These are phyloP conservation scores for Luffa aegyptiaca DNA, from an alignment of 306 rosid genomes.

Conservation along the genomic window DNA sequence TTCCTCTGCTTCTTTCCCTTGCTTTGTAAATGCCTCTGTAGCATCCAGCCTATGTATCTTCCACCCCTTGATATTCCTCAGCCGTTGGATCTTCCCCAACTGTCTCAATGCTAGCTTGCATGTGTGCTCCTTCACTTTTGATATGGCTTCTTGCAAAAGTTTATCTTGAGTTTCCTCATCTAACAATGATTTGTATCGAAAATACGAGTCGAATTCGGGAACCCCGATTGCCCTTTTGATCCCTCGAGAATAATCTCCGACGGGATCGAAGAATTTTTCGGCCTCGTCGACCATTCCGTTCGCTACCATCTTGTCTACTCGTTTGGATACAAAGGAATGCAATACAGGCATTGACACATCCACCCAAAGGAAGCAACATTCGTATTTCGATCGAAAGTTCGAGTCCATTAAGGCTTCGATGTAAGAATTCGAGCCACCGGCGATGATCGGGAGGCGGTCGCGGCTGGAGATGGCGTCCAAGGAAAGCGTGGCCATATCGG, in stretches of 20 bases:
- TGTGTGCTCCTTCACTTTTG: conserved; percentile 44
- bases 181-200: conserved; percentile 22
- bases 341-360: conserved; percentile 48
- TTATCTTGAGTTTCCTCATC: conserved; percentile 16
- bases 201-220: conserved; percentile 61
- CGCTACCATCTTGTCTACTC: conserved; percentile 59
- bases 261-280: conserved; percentile 33
- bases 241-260: conserved; percentile 42
- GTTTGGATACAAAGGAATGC: conserved; percentile 27
- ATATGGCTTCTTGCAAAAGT: conserved; percentile 32
- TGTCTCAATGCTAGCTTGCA: conserved; percentile 51
- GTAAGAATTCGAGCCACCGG: conserved; percentile 83
- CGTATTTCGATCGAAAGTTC: conserved; percentile 37
- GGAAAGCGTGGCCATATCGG: conserved; percentile 23
- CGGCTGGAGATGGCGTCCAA: conserved; percentile 30
- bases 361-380: conserved; percentile 65
- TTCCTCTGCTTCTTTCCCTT: conserved; percentile 41
- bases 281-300: conserved; percentile 58
- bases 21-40: conserved; percentile 47
- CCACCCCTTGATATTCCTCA: conserved; percentile 55
- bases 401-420: conserved; percentile 54
- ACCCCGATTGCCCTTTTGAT: conserved; percentile 74
- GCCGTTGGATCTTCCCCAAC: conserved; percentile 40
- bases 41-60: conserved; percentile 50
- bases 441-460: conserved; percentile 55